A percentile compares a stretch with the other conserved stretches of the same genome.
Conservation (phyloP, 768 basidiomycete species). For the Cyathus striatus region DNA sequence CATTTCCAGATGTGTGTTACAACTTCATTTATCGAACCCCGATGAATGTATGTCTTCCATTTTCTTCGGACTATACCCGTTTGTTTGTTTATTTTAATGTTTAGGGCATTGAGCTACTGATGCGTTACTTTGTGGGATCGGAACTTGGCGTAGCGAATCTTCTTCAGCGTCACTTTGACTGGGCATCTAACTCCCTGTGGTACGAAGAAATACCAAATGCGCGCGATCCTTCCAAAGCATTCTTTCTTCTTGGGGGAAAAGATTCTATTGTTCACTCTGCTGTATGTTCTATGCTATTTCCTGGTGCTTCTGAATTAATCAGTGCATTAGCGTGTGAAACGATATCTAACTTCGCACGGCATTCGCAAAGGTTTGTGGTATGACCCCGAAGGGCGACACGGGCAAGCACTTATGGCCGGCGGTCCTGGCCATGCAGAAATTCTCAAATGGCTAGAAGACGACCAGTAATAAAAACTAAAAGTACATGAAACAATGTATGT, state of each 20-base stretch:
- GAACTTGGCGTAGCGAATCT: slow-evolving; percentile 88
- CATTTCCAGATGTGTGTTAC: slow-evolving; percentile 78
- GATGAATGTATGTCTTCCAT: slow-evolving; percentile 43
- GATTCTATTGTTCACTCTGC: slow-evolving; percentile 76
- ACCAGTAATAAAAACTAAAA: background rate
- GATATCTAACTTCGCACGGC: slow-evolving; percentile 74
- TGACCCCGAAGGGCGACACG: slow-evolving; percentile 59
- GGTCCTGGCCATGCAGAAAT: slow-evolving; percentile 51
- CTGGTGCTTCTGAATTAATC: background rate
- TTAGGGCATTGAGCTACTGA: slow-evolving; percentile 72
- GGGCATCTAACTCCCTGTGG: slow-evolving; percentile 86
- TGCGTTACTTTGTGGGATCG: slow-evolving; percentile 84
- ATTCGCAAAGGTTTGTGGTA: slow-evolving; percentile 61
- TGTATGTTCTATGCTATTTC: slow-evolving; percentile 29
- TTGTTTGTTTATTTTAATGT: slow-evolving; percentile 1
- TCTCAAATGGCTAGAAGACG: slow-evolving; percentile 54
- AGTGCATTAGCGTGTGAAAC: slow-evolving; percentile 53
- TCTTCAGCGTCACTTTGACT: slow-evolving; percentile 79
- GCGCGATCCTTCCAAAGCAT: slow-evolving; percentile 54
- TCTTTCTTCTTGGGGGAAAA: slow-evolving; percentile 78
- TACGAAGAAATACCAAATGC: slow-evolving; percentile 86
- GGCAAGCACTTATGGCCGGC: slow-evolving; percentile 50
- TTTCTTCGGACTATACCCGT: background rate
- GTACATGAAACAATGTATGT: too few relatives aligned
- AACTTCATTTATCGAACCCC: slow-evolving; percentile 81